Evolutionary conservation across 495 filamentous ascomycete species (phyloP).

Genomic region (Aspergillus olivimuriae): DNA sequence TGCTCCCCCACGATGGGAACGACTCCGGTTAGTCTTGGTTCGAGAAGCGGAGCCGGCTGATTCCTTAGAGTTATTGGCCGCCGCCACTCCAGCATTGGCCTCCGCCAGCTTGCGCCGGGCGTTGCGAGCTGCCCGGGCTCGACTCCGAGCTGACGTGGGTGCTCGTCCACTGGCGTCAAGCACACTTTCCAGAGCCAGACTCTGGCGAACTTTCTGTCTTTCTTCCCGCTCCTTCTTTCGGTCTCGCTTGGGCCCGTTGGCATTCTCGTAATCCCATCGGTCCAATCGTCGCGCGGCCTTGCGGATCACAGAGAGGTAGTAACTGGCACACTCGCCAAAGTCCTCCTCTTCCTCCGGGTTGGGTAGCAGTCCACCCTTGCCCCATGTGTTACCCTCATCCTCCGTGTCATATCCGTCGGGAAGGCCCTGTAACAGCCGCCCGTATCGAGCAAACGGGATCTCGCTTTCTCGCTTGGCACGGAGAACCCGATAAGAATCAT

Average conservation of each 20-base stretch:
- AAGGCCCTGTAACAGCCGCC: conserved; percentile 59
- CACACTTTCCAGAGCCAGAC: conserved; percentile 3
- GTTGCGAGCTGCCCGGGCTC: conserved; percentile 19
- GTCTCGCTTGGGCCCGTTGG: conserved; percentile 39
- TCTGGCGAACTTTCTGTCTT: conserved; percentile 26
- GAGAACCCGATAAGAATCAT: conserved; percentile 54
- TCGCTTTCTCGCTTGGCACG: conserved; percentile 53
- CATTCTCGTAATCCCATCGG: conserved; percentile 60
- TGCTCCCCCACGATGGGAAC: conserved; percentile 15
- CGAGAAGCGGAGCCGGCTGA: conserved; percentile 12
- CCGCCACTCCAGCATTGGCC: conserved; percentile 13
- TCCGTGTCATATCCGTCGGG: conserved; percentile 74
- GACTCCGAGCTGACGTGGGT: conserved; percentile 14
- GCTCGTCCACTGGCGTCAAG: conserved; percentile 10
- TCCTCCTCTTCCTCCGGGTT: conserved; percentile 62
- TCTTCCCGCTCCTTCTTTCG: conserved; percentile 40
- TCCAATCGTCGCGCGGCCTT: conserved; percentile 63
- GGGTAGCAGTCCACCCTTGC: conserved; percentile 62
- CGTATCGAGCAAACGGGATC: conserved; percentile 57
- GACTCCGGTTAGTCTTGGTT: conserved; percentile 26
- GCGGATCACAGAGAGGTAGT: conserved; percentile 66
- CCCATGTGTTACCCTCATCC: conserved; percentile 57
- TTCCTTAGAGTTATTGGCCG: conserved; percentile 12
- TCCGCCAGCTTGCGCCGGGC: conserved; percentile 35
- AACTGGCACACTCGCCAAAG: conserved; percentile 69